Conservation (phyloP, 1,284 basidiomycete species). For the Neonothopanus nambi region DNA sequence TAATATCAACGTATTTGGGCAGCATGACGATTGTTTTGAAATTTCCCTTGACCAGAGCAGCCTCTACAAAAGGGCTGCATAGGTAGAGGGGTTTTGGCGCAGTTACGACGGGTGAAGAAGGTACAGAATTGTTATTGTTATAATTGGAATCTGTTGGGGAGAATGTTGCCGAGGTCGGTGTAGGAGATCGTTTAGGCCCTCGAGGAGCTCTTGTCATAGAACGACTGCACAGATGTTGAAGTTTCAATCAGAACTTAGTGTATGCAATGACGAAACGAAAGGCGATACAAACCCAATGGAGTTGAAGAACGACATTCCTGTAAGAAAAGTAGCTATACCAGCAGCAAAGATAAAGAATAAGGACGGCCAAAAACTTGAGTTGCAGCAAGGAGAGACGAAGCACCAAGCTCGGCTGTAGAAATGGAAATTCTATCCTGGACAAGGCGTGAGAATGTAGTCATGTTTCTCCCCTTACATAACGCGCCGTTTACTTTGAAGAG, state of each 20-base stretch:
- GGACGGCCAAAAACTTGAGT: background rate
- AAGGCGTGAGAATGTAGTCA: background rate
- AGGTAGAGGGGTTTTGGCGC: constrained; percentile 78
- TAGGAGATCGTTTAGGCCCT: constrained; percentile 64
- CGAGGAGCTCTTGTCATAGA: constrained; percentile 71
- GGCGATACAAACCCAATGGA: constrained; percentile 60
- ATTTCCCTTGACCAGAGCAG: constrained; percentile 95
- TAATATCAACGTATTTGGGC: constrained; percentile 95
- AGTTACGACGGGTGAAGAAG: constrained; percentile 38
- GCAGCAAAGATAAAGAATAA: background rate
- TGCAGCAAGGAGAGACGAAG: background rate
- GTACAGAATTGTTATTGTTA: constrained; percentile 35
- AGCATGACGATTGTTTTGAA: constrained; percentile 99
- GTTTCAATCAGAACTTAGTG: background rate
- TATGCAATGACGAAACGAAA: background rate
- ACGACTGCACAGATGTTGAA: constrained; percentile 41
- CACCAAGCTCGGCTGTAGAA: background rate
- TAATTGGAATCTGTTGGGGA: constrained; percentile 44
- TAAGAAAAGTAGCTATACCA: background rate
- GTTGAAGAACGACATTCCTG: constrained; percentile 74
- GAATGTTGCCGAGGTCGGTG: constrained; percentile 67
- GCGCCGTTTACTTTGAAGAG: too few species aligned
- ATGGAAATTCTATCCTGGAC: background rate
- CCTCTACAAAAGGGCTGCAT: constrained; percentile 95
- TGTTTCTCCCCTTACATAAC: too few species aligned